Base-by-base conservation (phyloP, 345 rosid genomes). In the Theobroma cacao region DNA sequence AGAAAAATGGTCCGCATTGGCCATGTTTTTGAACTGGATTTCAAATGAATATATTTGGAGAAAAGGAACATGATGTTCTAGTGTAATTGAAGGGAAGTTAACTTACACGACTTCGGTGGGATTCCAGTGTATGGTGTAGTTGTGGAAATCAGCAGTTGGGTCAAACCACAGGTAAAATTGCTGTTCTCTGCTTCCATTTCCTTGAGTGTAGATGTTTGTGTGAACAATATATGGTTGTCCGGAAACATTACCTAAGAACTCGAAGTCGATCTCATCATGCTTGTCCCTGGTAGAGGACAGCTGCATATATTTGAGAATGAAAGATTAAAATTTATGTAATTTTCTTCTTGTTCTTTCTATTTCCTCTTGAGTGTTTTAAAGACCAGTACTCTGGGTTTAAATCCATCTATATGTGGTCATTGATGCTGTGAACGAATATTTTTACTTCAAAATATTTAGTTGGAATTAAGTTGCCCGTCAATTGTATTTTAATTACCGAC, bases 101-200 rank as follows among this genome's bases (percentile, higher is more conserved):
- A 84, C 91, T 92, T 86, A 89, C 92, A 89, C 91, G 73, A 86
- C 78, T 84, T 47, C 82, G 2, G 90, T 77, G 66, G 92, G 96
- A 34, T 90, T 91, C 95, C 95, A 87, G 13, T 87, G 92, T 47
- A 94, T 89, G 58, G 97, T 94, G 81, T 92, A 90, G 85, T 92
- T 92, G 84, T 94, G 94, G 83, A 78, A 94, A 84, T 89, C 89
- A 56, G 80, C 86, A 55, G 91, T 85, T 2, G 91, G 93, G 72
- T 89, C 87, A 45, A 91, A 91, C 91, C 93, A 87, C 15, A 81
- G 88, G 60, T 75, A 56, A 79, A 90, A 90, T 53, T 91, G 92
- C 81, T 88, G 91, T 79, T 91, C 91, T 63, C 83, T 87, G 82
- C 78, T 84, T 82, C 97, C 94, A 28, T 76, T 84, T 71, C 95